Base-by-base conservation (phyloP, 2,329 filamentous ascomycete genomes). In the Sporothrix brasiliensis region DNA sequence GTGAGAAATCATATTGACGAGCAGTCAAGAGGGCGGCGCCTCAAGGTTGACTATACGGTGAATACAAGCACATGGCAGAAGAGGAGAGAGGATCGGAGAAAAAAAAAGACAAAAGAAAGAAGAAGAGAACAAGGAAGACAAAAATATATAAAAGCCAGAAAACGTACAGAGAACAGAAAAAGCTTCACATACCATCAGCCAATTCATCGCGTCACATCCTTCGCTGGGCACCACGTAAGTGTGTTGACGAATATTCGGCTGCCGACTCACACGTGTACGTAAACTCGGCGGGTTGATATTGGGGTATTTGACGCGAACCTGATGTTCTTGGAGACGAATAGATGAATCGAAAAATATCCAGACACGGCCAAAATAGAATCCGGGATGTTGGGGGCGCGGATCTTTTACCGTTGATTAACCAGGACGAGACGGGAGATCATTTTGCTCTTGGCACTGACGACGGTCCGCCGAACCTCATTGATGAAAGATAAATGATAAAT, bases 351-450 rank as follows among this genome's bases (percentile, higher is more conserved):
- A 53, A 53, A 53, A 53, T 27, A 53, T 27, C 52, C 52, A 53
- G 13, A 53, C 27, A 53, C 24, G 19, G 54, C 54, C 54, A 58
- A 39, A 58, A 58, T 58, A 58, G 54, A 58, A 58, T 9, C 34
- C 34, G 34, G 34, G 34, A 34, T 9, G 34, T 34, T 34, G 34
- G 34, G 34, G 34, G 34, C 34, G 34, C 34, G 34, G 34, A 34
- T 34, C 34, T 34, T 34, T 34, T 34, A 9, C 34, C 34, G 34
- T 34, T 34, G 34, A 34, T 58, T 58, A 58, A 58, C 54, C 54
- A 58, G 54, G 54, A 39, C 3, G 34, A 34, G 34, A 34, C 2
- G 34, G 34, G 34, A 34, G 34, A 34, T 34, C 6, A 1, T 9
- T 34, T 34, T 34, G 34, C 34, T 4, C 34, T 34, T 34, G 34